Percentiles rank a stretch among this genome's conserved stretches.
phyloP scores from a whole-genome alignment of 1,139 yeast genomes.

The Pichia sp. region DNA sequence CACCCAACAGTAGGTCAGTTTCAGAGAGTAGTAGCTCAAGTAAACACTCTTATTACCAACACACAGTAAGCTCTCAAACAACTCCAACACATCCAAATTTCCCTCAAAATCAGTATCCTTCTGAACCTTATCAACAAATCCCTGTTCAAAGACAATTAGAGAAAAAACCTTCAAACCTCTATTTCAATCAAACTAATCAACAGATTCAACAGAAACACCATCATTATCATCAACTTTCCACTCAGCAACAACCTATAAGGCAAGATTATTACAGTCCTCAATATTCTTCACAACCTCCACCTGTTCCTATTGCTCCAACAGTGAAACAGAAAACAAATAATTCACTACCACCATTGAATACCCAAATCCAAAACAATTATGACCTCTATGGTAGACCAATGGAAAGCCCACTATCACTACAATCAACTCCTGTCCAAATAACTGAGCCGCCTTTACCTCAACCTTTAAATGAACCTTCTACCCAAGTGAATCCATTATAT shows the following conservation, averaged over 20 bases:
- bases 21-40: background rate
- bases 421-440: conserved; percentile 1
- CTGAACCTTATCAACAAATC: too few species aligned
- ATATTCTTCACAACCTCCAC: background rate
- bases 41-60: too few species aligned
- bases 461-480: background rate
- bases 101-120: too few species aligned
- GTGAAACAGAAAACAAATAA: background rate
- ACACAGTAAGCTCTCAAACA: too few species aligned
- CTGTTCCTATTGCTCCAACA: background rate
- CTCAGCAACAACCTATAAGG: background rate
- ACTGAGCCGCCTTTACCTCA: conserved; percentile 3
- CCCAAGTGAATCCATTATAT: background rate
- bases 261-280: conserved; percentile 2
- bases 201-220: conserved; percentile 5
- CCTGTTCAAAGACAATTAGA: too few species aligned
- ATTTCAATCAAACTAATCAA: too few species aligned
- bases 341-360: conserved; percentile 8
- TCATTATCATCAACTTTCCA: background rate
- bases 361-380: conserved; percentile 1
- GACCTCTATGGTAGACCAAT: background rate
- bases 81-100: too few species aligned
- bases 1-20: background rate
- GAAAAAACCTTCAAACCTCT: too few species aligned
- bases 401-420: conserved; percentile 6